These are phyloP conservation scores for Cyberlindnera mrakii DNA, from an alignment of 805 yeast genomes.

Conservation along the genomic window DNA sequence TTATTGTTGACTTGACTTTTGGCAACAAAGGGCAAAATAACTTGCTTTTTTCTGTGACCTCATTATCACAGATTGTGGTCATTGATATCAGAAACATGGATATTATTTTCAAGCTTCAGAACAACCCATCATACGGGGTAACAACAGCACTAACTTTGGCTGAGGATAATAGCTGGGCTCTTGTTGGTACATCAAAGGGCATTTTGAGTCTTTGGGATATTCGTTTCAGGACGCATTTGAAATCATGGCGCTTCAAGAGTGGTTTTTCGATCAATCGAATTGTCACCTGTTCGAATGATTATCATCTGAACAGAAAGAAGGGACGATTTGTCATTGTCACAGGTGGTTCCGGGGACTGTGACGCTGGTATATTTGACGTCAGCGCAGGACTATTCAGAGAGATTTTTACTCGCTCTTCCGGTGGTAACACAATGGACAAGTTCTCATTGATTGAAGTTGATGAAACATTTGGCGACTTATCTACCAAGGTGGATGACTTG, in stretches of 20 bases:
- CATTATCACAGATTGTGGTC: constrained; percentile 42
- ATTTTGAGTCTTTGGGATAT: constrained; percentile 77
- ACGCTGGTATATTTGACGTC: constrained; percentile 71
- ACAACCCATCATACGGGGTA: constrained; percentile 60
- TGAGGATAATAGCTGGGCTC: constrained; percentile 49
- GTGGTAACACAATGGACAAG: constrained; percentile 14
- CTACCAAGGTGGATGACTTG: background rate
- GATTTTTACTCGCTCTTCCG: constrained; percentile 24
- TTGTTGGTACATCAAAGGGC: constrained; percentile 74
- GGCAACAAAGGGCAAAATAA: constrained; percentile 33
- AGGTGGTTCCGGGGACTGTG: constrained; percentile 60
- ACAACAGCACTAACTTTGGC: constrained; percentile 57
- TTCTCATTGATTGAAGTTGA: constrained; percentile 14
- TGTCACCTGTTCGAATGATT: constrained; percentile 35
- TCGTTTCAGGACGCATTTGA: constrained; percentile 55
- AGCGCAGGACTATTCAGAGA: constrained; percentile 54
- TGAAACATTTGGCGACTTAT: constrained; percentile 1
- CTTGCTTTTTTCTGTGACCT: constrained; percentile 45
- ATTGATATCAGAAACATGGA: constrained; percentile 58
- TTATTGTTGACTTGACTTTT: constrained; percentile 37
- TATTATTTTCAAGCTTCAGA: constrained; percentile 35
- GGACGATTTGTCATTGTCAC: constrained; percentile 46
- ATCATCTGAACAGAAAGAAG: constrained; percentile 27
- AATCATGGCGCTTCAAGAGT: constrained; percentile 53
- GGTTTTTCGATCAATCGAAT: constrained; percentile 46